Percentiles rank a stretch among this genome's conserved stretches.
Evolutionary conservation across 352 stramenopile species (phyloP).

Genomic region (Hyaloperonospora arabidopsidis): DNA sequence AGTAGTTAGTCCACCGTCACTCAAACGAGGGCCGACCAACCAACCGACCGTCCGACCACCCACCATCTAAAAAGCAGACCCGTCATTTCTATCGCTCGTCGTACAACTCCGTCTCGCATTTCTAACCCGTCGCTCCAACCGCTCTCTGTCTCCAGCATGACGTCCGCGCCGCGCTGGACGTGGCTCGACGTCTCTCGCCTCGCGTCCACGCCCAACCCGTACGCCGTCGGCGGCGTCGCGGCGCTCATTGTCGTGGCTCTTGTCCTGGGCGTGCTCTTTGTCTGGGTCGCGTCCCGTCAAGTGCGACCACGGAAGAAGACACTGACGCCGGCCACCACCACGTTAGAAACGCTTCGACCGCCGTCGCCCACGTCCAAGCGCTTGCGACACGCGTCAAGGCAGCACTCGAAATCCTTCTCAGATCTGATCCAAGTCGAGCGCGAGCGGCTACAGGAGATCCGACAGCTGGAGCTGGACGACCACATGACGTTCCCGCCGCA

Average conservation of each 20-base stretch:
- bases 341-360: slow-evolving; percentile 27
- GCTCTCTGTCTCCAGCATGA: neutral
- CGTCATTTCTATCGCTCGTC: no score
- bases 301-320: slow-evolving; percentile 50
- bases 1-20: no score
- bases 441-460: slow-evolving; percentile 56
- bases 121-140: no score
- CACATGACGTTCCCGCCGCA: slow-evolving; percentile 52
- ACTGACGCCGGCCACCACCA: neutral
- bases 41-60: neutral
- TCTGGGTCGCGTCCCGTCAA: slow-evolving; percentile 78
- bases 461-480: slow-evolving; percentile 54
- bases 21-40: no score
- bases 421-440: slow-evolving; percentile 56
- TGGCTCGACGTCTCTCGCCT: slow-evolving; percentile 9
- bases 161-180: neutral
- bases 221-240: slow-evolving; percentile 38
- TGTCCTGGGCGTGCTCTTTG: slow-evolving; percentile 46
- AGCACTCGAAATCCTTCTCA: slow-evolving; percentile 64
- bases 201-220: slow-evolving; percentile 33
- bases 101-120: no score
- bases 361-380: slow-evolving; percentile 70
- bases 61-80: neutral
- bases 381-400: slow-evolving; percentile 44
- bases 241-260: slow-evolving; percentile 41